Percentiles rank a stretch among this genome's conserved stretches.
Evolutionary conservation across 306 rosid species (phyloP).

Genomic region (Dicorynia guianensis): DNA sequence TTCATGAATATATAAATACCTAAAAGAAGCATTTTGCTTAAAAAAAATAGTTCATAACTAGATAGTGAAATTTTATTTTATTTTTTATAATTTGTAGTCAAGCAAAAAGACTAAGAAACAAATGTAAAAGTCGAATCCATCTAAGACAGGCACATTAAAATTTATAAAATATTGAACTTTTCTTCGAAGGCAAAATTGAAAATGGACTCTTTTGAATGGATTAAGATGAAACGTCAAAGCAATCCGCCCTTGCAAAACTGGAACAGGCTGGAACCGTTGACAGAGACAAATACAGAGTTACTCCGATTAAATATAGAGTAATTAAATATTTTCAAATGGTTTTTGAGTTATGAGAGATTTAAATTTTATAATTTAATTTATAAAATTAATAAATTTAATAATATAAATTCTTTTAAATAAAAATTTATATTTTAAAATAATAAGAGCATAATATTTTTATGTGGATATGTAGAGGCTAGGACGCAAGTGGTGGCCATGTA

Average conservation of each 20-base stretch:
- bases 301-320: no score
- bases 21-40: no score
- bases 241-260: constrained; percentile 3
- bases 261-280: background rate
- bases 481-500: constrained; percentile 4
- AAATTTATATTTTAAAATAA: no score
- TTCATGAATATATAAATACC: no score
- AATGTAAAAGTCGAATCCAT: constrained; percentile 10
- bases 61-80: no score
- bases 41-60: background rate
- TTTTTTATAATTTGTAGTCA: background rate
- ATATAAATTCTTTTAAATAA: no score
- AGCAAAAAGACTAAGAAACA: background rate
- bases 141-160: background rate
- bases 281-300: constrained; percentile 6
- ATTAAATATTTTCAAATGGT: no score
- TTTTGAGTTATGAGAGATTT: no score
- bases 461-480: background rate
- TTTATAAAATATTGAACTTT: background rate
- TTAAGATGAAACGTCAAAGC: constrained; percentile 12
- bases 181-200: background rate
- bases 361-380: no score
- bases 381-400: no score
- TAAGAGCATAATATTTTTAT: background rate
- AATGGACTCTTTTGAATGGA: constrained; percentile 21